A percentile compares a stretch with the other conserved stretches of the same genome.
Evolutionary conservation across 2,329 filamentous ascomycete genomes (phyloP).

Genomic region (Penicillium hordei): DNA sequence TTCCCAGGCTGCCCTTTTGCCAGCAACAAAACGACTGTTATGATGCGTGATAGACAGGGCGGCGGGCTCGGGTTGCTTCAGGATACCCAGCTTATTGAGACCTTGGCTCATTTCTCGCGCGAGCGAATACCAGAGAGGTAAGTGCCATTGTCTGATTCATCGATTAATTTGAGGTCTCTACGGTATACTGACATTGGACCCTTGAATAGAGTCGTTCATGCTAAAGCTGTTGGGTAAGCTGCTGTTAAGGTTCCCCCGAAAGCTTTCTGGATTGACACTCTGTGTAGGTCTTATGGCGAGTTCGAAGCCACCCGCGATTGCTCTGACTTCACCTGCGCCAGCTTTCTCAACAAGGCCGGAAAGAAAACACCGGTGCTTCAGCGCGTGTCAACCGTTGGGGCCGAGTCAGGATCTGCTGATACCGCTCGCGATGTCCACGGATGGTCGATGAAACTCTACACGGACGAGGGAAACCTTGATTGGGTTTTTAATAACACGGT

Average conservation of each 20-base stretch:
- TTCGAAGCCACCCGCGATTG: constrained; percentile 63
- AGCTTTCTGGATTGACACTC: neutral
- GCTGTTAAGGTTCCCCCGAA: constrained; percentile 49
- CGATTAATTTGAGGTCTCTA: neutral
- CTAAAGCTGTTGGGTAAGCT: constrained; percentile 35
- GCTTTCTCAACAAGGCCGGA: constrained; percentile 54
- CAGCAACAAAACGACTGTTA: constrained; percentile 15
- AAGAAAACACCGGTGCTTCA: constrained; percentile 54
- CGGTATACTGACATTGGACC: neutral
- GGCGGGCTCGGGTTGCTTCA: constrained; percentile 50
- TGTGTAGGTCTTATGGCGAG: constrained; percentile 45
- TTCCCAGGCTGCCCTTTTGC: constrained; percentile 22
- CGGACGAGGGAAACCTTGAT: constrained; percentile 53
- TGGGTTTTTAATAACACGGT: constrained; percentile 43
- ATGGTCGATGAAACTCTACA: constrained; percentile 52
- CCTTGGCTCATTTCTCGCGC: constrained; percentile 59
- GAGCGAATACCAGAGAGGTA: constrained; percentile 60
- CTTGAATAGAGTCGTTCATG: constrained; percentile 19
- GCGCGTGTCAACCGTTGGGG: constrained; percentile 50
- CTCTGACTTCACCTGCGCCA: constrained; percentile 56
- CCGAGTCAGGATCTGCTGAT: constrained; percentile 49
- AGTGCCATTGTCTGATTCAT: neutral
- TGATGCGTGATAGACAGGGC: constrained; percentile 17
- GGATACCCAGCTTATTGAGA: constrained; percentile 60
- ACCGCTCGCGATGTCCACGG: constrained; percentile 51